Conservation (phyloP, 2,329 filamentous ascomycete genomes). For the Polytolypa hystricis region DNA sequence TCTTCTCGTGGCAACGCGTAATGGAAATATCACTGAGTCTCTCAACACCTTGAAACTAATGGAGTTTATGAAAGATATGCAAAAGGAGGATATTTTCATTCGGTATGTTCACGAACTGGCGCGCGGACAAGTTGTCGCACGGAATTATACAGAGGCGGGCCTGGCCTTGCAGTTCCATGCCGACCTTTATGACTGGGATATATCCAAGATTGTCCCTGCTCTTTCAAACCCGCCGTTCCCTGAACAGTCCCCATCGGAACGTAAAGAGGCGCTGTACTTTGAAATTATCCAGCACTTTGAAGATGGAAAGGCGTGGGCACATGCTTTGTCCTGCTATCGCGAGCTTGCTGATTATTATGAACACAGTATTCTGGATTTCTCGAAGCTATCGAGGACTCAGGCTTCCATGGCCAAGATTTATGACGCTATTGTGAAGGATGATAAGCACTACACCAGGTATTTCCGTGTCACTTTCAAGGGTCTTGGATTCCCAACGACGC, state of each 20-base stretch:
- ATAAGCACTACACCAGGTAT: constrained; percentile 68
- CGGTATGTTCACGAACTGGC: constrained; percentile 91
- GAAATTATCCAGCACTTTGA: constrained; percentile 92
- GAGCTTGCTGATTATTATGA: constrained; percentile 91
- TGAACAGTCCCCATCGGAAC: constrained; percentile 76
- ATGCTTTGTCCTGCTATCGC: constrained; percentile 75
- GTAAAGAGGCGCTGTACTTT: constrained; percentile 86
- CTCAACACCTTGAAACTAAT: constrained; percentile 84
- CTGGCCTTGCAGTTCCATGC: constrained; percentile 82
- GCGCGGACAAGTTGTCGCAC: constrained; percentile 59
- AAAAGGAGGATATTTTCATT: constrained; percentile 93
- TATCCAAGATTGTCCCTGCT: constrained; percentile 52
- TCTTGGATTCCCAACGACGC: constrained; percentile 67
- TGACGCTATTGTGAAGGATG: constrained; percentile 73
- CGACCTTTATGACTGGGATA: constrained; percentile 86
- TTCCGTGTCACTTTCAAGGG: constrained; percentile 87
- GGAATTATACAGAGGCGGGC: constrained; percentile 78
- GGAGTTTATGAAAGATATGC: constrained; percentile 94
- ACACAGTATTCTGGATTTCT: constrained; percentile 77
- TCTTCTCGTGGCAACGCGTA: constrained; percentile 79
- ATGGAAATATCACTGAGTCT: constrained; percentile 61
- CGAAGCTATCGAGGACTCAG: constrained; percentile 79
- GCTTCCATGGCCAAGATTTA: constrained; percentile 87
- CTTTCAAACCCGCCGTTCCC: constrained; percentile 67
- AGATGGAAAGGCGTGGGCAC: constrained; percentile 87